These are phyloP conservation scores for Yamadazyma philogaea DNA, from an alignment of 805 yeast genomes.

Conservation along the genomic window DNA sequence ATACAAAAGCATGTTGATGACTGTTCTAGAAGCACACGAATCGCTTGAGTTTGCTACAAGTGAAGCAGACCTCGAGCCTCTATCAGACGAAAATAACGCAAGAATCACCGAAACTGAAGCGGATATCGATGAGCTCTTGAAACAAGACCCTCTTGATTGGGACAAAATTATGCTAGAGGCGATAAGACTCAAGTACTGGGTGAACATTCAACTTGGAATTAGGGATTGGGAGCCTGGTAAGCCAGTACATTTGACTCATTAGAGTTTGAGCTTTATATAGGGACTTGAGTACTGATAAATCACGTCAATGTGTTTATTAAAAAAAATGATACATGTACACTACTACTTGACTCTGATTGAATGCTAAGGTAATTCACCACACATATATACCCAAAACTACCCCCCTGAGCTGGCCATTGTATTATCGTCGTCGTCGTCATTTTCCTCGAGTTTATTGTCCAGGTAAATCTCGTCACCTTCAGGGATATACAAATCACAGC, in stretches of 20 bases:
- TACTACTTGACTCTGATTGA: not conserved
- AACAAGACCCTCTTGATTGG: constrained; percentile 41
- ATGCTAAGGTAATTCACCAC: not conserved
- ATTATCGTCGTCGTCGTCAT: constrained; percentile 29
- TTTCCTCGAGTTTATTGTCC: constrained; percentile 18
- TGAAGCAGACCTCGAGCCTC: constrained; percentile 53
- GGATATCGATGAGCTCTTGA: constrained; percentile 46
- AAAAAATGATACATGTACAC: constrained; percentile 3
- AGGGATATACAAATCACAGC: constrained; percentile 63
- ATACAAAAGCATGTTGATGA: constrained; percentile 61
- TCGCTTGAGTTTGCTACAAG: constrained; percentile 62
- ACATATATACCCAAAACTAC: not conserved
- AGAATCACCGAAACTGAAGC: constrained; percentile 50
- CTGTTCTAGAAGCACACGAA: constrained; percentile 83
- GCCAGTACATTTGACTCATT: constrained; percentile 64
- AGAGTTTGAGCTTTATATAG: not conserved
- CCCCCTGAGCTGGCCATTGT: constrained; percentile 42
- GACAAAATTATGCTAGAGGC: constrained; percentile 63
- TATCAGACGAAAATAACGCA: constrained; percentile 54
- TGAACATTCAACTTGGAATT: constrained; percentile 67
- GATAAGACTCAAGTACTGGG: constrained; percentile 78
- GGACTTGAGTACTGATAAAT: not conserved
- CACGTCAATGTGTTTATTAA: constrained; percentile 3
- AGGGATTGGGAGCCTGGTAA: constrained; percentile 77
- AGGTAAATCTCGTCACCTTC: constrained; percentile 17